A percentile compares a stretch with the other conserved stretches of the same genome.
These are phyloP conservation scores for Mucor mucedo DNA, from an alignment of 371 early-diverging fungal genomes.

Conservation along the genomic window DNA sequence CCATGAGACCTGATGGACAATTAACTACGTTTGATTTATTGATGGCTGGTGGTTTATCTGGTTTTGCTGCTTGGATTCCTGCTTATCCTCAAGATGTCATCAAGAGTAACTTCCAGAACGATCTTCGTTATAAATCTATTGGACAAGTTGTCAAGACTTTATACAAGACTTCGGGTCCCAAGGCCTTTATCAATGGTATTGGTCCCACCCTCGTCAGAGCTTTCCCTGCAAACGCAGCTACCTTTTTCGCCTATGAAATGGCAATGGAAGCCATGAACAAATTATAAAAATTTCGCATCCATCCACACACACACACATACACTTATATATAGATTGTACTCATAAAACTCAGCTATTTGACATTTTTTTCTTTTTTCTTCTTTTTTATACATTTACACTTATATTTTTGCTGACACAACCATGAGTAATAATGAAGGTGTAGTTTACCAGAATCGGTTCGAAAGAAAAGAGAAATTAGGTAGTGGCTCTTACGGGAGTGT, in stretches of 20 bases:
- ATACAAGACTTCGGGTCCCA: slow-evolving; percentile 42
- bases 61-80: slow-evolving; percentile 85
- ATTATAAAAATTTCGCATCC: background rate
- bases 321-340: background rate
- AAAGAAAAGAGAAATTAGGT: background rate
- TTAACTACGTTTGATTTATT: slow-evolving; percentile 68
- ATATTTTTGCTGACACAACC: no score
- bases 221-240: slow-evolving; percentile 91
- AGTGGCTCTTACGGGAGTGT: background rate
- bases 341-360: background rate
- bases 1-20: slow-evolving; percentile 34
- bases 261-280: slow-evolving; percentile 61
- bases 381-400: background rate
- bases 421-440: no score
- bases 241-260: slow-evolving; percentile 83
- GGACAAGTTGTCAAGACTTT: slow-evolving; percentile 20
- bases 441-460: background rate
- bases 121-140: slow-evolving; percentile 39
- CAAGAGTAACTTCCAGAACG: slow-evolving; percentile 81
- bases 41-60: slow-evolving; percentile 85
- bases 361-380: no score
- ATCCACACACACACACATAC: background rate
- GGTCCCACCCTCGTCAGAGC: slow-evolving; percentile 88
- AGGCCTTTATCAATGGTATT: slow-evolving; percentile 79
- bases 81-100: slow-evolving; percentile 92